These are phyloP conservation scores for Ophiostoma fasciatum DNA, from an alignment of 2,329 filamentous ascomycete genomes.

Conservation along the genomic window DNA sequence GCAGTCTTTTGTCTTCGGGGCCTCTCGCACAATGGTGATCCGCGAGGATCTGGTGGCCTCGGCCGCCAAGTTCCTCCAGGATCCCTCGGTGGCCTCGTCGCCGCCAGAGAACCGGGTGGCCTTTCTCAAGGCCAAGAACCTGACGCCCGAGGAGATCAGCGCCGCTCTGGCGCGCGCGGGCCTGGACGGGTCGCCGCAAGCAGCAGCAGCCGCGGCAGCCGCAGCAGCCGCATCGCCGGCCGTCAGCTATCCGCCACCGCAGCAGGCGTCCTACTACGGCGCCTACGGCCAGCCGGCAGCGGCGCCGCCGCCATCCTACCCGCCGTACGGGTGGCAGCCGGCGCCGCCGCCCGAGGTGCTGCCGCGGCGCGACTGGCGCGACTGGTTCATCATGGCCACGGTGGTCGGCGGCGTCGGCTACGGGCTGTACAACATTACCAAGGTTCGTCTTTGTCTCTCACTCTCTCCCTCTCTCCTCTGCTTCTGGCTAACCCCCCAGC, in stretches of 20 bases:
- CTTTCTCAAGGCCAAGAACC: conserved; percentile 90
- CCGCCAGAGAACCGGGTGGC: conserved; percentile 86
- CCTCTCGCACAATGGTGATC: conserved; percentile 52
- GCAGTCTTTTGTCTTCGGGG: background rate
- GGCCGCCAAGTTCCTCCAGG: conserved; percentile 76
- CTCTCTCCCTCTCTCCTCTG: background rate
- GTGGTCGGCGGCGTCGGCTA: conserved; percentile 83
- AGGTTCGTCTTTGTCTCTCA: conserved; percentile 36
- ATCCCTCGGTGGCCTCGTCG: conserved; percentile 78
- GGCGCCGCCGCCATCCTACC: conserved; percentile 27
- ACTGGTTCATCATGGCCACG: conserved; percentile 99
- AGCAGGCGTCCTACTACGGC: conserved; percentile 28
- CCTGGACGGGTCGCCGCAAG: conserved; percentile 28
- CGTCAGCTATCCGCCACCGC: too few species aligned
- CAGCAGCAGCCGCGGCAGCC: conserved; percentile 13
- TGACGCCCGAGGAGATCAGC: conserved; percentile 92
- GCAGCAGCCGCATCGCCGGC: too few species aligned
- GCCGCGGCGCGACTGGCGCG: conserved; percentile 84
- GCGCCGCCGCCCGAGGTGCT: conserved; percentile 35
- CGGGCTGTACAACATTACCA: conserved; percentile 74
- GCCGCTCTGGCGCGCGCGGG: conserved; percentile 63
- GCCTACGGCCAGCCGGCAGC: conserved; percentile 17
- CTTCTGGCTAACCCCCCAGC: conserved; percentile 28
- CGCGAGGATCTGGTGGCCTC: conserved; percentile 86
- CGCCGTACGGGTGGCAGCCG: conserved; percentile 40